These are phyloP conservation scores for Hygrophoropsis aurantiaca DNA, from an alignment of 768 basidiomycete species.

Conservation along the genomic window DNA sequence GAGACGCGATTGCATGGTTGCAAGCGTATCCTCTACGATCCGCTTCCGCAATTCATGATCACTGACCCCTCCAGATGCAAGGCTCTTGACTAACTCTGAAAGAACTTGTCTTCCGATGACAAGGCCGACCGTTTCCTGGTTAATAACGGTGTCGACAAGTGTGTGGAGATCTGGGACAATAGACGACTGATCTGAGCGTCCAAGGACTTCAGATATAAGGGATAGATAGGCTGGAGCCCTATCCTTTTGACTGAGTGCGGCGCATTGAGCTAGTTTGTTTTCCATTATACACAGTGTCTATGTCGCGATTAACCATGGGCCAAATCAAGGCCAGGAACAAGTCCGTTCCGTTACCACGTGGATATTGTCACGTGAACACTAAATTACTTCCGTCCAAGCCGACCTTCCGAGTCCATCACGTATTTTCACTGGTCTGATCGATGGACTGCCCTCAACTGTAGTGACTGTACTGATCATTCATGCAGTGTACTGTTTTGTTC, in stretches of 20 bases:
- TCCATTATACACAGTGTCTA: slow-evolving; percentile 49
- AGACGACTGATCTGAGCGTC: slow-evolving; percentile 44
- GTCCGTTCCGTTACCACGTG: not conserved
- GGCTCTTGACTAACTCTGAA: slow-evolving; percentile 74
- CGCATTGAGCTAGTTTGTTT: slow-evolving; percentile 58
- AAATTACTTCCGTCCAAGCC: not conserved
- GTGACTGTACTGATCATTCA: no score
- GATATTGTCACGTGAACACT: not conserved
- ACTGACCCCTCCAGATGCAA: slow-evolving; percentile 56
- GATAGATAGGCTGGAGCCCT: slow-evolving; percentile 74
- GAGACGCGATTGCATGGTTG: slow-evolving; percentile 70
- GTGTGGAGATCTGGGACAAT: slow-evolving; percentile 60
- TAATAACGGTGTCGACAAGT: slow-evolving; percentile 78
- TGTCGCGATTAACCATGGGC: not conserved
- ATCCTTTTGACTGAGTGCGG: slow-evolving; percentile 76
- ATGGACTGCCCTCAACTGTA: no score
- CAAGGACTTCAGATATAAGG: slow-evolving; percentile 66
- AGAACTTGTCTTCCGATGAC: slow-evolving; percentile 89
- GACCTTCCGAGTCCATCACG: not conserved
- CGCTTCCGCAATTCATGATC: slow-evolving; percentile 61
- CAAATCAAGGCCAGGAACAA: not conserved
- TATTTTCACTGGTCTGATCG: no score
- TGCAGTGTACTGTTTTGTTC: no score
- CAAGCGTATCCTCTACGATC: slow-evolving; percentile 74
- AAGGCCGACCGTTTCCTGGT: slow-evolving; percentile 77